These are phyloP conservation scores for Aphanomyces stellatus DNA, from an alignment of 352 stramenopile genomes.

Conservation along the genomic window DNA sequence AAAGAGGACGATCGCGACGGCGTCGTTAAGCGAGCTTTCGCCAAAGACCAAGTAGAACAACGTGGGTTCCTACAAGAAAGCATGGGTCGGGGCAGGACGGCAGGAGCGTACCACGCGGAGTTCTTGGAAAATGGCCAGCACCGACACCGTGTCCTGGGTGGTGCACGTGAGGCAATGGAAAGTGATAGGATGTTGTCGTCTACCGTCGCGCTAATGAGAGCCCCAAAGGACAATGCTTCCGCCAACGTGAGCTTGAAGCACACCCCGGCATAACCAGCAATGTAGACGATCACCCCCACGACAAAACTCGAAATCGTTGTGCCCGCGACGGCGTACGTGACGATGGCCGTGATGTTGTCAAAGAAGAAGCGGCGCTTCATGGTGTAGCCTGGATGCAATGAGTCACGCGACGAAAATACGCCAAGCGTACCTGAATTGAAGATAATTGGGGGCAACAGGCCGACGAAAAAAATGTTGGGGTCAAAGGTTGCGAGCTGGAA, in stretches of 20 bases:
- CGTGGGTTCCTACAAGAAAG: conserved; percentile 58
- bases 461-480: conserved; percentile 90
- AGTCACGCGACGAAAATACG: not conserved
- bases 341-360: conserved; percentile 84
- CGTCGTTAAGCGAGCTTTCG: conserved; percentile 92
- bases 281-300: conserved; percentile 69
- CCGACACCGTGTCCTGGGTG: conserved; percentile 84
- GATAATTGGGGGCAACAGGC: conserved; percentile 89
- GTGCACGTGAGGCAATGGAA: not conserved
- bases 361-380: conserved; percentile 91
- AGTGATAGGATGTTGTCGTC: too few species aligned
- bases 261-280: conserved; percentile 47
- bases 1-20: conserved; percentile 90
- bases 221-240: conserved; percentile 87
- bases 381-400: conserved; percentile 44
- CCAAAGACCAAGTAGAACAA: conserved; percentile 95
- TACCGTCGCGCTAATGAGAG: conserved; percentile 85
- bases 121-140: conserved; percentile 87
- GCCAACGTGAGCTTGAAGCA: conserved; percentile 74
- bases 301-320: conserved; percentile 86
- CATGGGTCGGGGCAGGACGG: not conserved
- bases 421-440: conserved; percentile 77
- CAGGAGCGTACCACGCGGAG: conserved; percentile 38
- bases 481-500: conserved; percentile 50
- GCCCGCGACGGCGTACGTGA: conserved; percentile 84